These are phyloP conservation scores for Nymphaea colorata DNA, from an alignment of 164 flowering plant genomes.

Conservation along the genomic window DNA sequence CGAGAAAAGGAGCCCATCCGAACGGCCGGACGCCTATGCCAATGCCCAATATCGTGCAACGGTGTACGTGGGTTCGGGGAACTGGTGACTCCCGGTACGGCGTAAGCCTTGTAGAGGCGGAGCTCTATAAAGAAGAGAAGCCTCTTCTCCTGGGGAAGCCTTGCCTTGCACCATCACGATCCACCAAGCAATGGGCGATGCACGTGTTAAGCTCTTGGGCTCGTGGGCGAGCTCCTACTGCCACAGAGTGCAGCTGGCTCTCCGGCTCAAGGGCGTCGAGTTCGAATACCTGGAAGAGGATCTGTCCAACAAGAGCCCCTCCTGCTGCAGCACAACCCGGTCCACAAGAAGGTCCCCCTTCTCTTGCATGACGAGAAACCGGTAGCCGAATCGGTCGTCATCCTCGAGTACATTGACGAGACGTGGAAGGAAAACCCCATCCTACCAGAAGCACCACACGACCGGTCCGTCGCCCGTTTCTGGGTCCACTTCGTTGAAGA, in stretches of 20 bases:
- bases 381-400: constrained; percentile 13
- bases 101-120: too few relatives aligned
- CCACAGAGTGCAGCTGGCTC: constrained; percentile 17
- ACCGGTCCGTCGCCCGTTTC: constrained; percentile 13
- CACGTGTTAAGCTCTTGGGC: constrained; percentile 11
- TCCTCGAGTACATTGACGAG: constrained; percentile 19
- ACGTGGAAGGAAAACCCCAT: constrained; percentile 12
- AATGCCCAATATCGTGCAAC: too few relatives aligned
- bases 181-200: too few relatives aligned
- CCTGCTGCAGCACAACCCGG: constrained; percentile 13
- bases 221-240: constrained; percentile 19
- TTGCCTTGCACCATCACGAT: too few relatives aligned
- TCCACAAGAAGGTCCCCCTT: constrained; percentile 19
- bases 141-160: too few relatives aligned
- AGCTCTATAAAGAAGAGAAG: too few relatives aligned
- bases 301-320: constrained; percentile 13
- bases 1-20: too few relatives aligned
- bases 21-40: too few relatives aligned
- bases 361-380: constrained; percentile 12
- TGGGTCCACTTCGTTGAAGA: constrained; percentile 16
- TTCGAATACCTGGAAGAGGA: constrained; percentile 17
- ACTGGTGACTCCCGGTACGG: too few relatives aligned
- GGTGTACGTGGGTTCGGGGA: too few relatives aligned
- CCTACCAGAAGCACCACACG: constrained; percentile 10
- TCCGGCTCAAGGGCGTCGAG: constrained; percentile 18